phyloP scores from a whole-genome alignment of 129 eudicot genomes.

The Flaveria ramosissima region DNA sequence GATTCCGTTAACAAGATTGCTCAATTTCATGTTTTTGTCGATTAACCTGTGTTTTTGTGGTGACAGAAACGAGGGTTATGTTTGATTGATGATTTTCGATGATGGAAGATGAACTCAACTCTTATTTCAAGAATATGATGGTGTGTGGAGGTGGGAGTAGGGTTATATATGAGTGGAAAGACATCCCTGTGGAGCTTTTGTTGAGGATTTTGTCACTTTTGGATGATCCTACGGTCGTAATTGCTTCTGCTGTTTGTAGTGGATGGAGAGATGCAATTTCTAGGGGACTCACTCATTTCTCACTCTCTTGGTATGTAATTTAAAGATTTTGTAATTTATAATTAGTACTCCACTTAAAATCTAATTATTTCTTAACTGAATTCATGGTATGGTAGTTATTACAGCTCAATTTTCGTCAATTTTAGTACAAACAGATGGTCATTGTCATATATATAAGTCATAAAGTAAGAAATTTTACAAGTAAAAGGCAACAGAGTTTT shows the following conservation, averaged over 20 bases:
- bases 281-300: conserved; percentile 57
- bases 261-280: conserved; percentile 81
- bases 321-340: neutral
- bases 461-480: too few relatives aligned
- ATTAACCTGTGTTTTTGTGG: neutral
- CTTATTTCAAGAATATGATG: conserved; percentile 43
- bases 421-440: too few relatives aligned
- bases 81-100: neutral
- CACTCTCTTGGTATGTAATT: conserved; percentile 67
- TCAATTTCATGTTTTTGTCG: neutral
- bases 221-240: conserved; percentile 61
- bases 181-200: conserved; percentile 75
- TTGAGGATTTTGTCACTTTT: conserved; percentile 51
- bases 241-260: conserved; percentile 67
- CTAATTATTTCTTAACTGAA: neutral
- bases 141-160: conserved; percentile 32
- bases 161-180: conserved; percentile 64
- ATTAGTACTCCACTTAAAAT: too few relatives aligned
- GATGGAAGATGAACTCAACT: conserved; percentile 29
- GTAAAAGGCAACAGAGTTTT: too few relatives aligned
- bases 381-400: too few relatives aligned
- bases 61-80: neutral
- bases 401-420: too few relatives aligned
- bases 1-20: neutral
- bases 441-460: too few relatives aligned